Base-by-base conservation (phyloP, 2,329 filamentous ascomycete genomes). In the Verticillium isaacii region DNA sequence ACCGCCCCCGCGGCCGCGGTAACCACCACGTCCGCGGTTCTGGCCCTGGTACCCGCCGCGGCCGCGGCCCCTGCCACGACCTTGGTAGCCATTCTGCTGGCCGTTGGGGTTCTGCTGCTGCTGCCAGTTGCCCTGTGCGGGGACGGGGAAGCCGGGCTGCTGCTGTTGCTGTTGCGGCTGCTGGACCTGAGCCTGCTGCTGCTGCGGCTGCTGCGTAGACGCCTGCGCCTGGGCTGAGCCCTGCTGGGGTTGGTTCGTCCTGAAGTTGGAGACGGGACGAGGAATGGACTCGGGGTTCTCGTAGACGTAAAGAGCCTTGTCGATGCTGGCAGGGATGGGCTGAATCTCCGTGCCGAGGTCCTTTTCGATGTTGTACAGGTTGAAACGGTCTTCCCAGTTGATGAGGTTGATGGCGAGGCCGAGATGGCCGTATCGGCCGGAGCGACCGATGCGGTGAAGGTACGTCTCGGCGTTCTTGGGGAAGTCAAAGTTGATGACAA, bases 401-500 rank as follows among this genome's bases (percentile, higher is more conserved):
- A 99, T 99, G 74, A 99, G 82, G 78, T 99, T 99, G 74, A 99
- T 99, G 66, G 96, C 96, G 68, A 99, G 82, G 85, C 95, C 95
- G 72, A 98, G 85, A 78, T 99, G 95, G 67, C 95, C 95, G 74
- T 97, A 99, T 67, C 95, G 92, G 68, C 95, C 95, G 59, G 95
- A 99, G 73, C 95, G 92, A 82, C 95, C 95, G 74, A 99, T 99
- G 68, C 95, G 92, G 79, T 99, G 95, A 62, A 99, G 88, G 74
- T 99, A 99, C 0, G 95, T 99, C 79, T 99, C 95, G 17, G 95
- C 96, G 71, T 99, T 99, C 82, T 99, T 99, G 60, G 95, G 95
- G 76, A 99, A 99, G 73, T 99, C 95, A 72, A 99, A 99, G 81
- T 99, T 99, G 86, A 99, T 99, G 74, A 99, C 95, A 61, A 99